These are phyloP conservation scores for Fonsecaea monophora DNA, from an alignment of 2,329 filamentous ascomycete species.

Conservation along the genomic window DNA sequence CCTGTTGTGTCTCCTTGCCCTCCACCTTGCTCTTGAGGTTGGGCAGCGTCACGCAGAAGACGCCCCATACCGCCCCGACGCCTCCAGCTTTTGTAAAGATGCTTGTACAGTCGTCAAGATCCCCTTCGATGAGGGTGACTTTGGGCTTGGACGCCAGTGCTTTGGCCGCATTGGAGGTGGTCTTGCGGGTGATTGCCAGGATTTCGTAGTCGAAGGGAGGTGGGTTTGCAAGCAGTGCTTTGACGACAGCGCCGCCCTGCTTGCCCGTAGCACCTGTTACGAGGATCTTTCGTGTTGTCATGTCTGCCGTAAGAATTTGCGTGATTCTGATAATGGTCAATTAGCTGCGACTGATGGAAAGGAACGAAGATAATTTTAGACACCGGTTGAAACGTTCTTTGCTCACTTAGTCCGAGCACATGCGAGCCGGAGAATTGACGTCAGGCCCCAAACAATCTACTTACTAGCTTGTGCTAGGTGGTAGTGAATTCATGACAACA, in stretches of 20 bases:
- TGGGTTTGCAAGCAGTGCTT: conserved; percentile 42
- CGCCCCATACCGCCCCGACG: conserved; percentile 60
- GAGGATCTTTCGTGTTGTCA: conserved; percentile 42
- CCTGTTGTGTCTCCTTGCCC: conserved; percentile 60
- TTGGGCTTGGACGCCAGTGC: conserved; percentile 50
- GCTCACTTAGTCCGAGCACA: background rate
- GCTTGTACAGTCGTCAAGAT: conserved; percentile 59
- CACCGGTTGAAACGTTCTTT: background rate
- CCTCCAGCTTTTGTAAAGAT: conserved; percentile 59
- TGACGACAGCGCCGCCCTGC: conserved; percentile 49
- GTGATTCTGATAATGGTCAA: background rate
- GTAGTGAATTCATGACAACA: background rate
- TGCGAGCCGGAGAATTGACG: background rate
- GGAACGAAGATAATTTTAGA: background rate
- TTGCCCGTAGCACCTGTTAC: conserved; percentile 52
- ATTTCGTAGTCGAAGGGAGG: conserved; percentile 54
- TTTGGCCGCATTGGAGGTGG: conserved; percentile 59
- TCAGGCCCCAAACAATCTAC: background rate
- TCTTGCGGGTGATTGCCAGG: conserved; percentile 57
- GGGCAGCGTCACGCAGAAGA: conserved; percentile 66
- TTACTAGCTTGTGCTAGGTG: background rate
- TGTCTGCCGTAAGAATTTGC: background rate
- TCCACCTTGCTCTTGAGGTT: conserved; percentile 45
- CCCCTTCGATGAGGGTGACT: conserved; percentile 64
- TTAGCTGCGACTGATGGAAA: background rate